A percentile compares a stretch with the other conserved stretches of the same genome.
Evolutionary conservation across 192 early-diverging fungal species (phyloP).

Genomic region (Haplosporangium gracile): DNA sequence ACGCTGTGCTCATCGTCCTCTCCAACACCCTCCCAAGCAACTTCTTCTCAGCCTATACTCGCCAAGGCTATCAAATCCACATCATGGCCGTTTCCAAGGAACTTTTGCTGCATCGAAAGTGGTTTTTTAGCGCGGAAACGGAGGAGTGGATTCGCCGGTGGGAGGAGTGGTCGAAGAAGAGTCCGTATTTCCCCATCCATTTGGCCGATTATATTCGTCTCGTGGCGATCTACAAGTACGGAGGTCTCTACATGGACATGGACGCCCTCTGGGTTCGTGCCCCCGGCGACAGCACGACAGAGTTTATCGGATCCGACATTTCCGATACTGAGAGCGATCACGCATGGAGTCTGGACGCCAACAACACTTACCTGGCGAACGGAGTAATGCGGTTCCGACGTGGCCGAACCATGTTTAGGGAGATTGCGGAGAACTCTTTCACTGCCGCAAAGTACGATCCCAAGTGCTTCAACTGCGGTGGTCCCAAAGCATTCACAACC

Average conservation of each 20-base stretch:
- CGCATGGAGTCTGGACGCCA: slow-evolving; percentile 65
- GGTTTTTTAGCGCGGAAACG: slow-evolving; percentile 68
- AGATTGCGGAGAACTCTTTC: slow-evolving; percentile 65
- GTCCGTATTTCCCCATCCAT: slow-evolving; percentile 64
- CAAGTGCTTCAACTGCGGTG: slow-evolving; percentile 70
- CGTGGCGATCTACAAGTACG: slow-evolving; percentile 68
- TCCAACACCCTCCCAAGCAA: slow-evolving; percentile 61
- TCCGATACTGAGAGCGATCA: slow-evolving; percentile 58
- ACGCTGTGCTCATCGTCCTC: slow-evolving; percentile 67
- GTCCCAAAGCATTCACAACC: slow-evolving; percentile 65
- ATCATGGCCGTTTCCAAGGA: slow-evolving; percentile 67
- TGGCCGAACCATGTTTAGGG: slow-evolving; percentile 65
- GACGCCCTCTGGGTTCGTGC: slow-evolving; percentile 69
- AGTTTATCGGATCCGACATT: slow-evolving; percentile 70
- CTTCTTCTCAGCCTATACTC: slow-evolving; percentile 66
- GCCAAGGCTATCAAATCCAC: slow-evolving; percentile 68
- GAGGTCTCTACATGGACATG: slow-evolving; percentile 76
- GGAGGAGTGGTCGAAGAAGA: slow-evolving; percentile 65
- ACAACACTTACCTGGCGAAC: slow-evolving; percentile 65
- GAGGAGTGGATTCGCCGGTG: slow-evolving; percentile 66
- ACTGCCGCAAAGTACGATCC: slow-evolving; percentile 62
- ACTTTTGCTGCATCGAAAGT: slow-evolving; percentile 62
- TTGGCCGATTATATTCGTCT: slow-evolving; percentile 68
- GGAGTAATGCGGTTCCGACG: slow-evolving; percentile 71
- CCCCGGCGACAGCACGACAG: slow-evolving; percentile 61